These are phyloP conservation scores for Candida frijolesensis DNA, from an alignment of 1,139 yeast species.

Conservation along the genomic window DNA sequence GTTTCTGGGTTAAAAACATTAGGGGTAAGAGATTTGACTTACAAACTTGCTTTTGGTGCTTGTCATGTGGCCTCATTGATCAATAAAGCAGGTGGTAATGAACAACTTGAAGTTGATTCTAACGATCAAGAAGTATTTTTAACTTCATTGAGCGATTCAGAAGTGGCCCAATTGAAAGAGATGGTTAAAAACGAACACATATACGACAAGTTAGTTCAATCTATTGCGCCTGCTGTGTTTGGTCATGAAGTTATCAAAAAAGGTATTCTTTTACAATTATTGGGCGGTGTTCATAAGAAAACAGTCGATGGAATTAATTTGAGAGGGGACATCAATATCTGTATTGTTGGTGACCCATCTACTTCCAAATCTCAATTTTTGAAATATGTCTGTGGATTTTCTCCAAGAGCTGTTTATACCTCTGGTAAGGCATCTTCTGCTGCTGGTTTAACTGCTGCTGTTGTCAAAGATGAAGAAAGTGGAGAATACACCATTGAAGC, in stretches of 20 bases:
- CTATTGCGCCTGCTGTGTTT: slow-evolving; percentile 95
- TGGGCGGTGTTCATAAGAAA: slow-evolving; percentile 95
- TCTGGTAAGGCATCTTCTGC: slow-evolving; percentile 99
- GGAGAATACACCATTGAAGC: slow-evolving; percentile 98
- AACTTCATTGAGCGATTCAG: slow-evolving; percentile 78
- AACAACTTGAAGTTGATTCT: slow-evolving; percentile 39
- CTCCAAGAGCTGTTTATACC: slow-evolving; percentile 95
- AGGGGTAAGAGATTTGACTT: slow-evolving; percentile 94
- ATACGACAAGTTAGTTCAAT: slow-evolving; percentile 81
- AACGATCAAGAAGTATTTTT: slow-evolving; percentile 79
- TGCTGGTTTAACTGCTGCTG: slow-evolving; percentile 98
- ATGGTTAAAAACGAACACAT: slow-evolving; percentile 93
- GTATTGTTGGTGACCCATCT: slow-evolving; percentile 98
- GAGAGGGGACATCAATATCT: slow-evolving; percentile 96
- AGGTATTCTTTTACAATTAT: slow-evolving; percentile 82
- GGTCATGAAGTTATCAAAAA: slow-evolving; percentile 96
- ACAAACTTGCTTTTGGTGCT: slow-evolving; percentile 88
- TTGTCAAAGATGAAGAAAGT: slow-evolving; percentile 95
- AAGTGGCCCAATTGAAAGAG: slow-evolving; percentile 78
- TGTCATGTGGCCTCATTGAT: slow-evolving; percentile 75
- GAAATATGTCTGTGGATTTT: slow-evolving; percentile 88
- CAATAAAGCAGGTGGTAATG: slow-evolving; percentile 49
- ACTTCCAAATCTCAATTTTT: slow-evolving; percentile 96
- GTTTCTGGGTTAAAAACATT: slow-evolving; percentile 82
- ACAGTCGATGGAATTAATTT: slow-evolving; percentile 94